These are phyloP conservation scores for Epichloe typhina DNA, from an alignment of 2,329 filamentous ascomycete species.

Conservation along the genomic window DNA sequence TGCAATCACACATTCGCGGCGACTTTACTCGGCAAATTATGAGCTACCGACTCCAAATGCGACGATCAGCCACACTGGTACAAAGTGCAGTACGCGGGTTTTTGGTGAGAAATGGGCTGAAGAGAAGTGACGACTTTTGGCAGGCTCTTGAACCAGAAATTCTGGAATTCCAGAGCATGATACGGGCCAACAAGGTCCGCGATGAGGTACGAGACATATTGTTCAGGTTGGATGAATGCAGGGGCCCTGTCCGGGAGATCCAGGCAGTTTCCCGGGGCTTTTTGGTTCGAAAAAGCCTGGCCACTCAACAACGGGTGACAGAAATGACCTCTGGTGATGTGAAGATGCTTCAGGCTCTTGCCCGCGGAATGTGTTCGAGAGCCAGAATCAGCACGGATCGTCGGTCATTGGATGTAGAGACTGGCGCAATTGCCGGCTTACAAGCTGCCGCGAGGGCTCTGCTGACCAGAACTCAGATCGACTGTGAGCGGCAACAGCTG, in stretches of 20 bases:
- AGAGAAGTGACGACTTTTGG: conserved; percentile 52
- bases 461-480: conserved; percentile 42
- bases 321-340: conserved; percentile 38
- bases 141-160: conserved; percentile 59
- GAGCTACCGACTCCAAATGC: conserved; percentile 73
- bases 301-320: conserved; percentile 43
- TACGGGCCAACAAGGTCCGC: conserved; percentile 54
- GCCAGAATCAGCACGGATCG: conserved; percentile 40
- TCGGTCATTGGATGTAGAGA: conserved; percentile 36
- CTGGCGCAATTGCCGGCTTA: conserved; percentile 37
- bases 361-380: conserved; percentile 54
- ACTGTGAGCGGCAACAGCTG: conserved; percentile 36
- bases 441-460: conserved; percentile 56
- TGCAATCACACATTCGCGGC: conserved; percentile 79
- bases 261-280: conserved; percentile 56
- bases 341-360: conserved; percentile 48
- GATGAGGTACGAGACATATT: conserved; percentile 41
- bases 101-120: conserved; percentile 51
- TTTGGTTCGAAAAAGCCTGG: conserved; percentile 45
- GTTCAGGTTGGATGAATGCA: conserved; percentile 48
- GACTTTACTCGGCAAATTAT: conserved; percentile 77
- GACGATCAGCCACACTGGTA: conserved; percentile 61
- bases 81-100: conserved; percentile 71
- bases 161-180: conserved; percentile 68
- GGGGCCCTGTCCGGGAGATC: conserved; percentile 50